Evolutionary conservation across 371 early-diverging fungal genomes (phyloP).

Genomic region (Mucor saturninus): DNA sequence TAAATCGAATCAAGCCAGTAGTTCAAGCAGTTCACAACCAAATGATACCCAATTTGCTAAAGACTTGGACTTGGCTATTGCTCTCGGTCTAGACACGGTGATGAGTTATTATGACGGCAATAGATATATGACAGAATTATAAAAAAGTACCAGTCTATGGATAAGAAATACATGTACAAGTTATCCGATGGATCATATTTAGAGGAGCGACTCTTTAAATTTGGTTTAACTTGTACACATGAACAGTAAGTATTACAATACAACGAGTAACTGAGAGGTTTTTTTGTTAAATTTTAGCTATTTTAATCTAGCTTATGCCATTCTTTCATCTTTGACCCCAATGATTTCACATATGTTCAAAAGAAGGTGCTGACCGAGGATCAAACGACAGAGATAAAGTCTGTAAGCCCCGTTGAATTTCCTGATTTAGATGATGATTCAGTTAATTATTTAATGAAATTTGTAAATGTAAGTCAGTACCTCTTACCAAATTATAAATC

Average conservation of each 20-base stretch:
- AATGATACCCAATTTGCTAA: slow-evolving; percentile 13
- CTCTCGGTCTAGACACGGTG: slow-evolving; percentile 11
- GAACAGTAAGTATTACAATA: slow-evolving; percentile 12
- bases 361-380: slow-evolving; percentile 7
- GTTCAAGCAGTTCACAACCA: slow-evolving; percentile 7
- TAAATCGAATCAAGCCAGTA: slow-evolving; percentile 13
- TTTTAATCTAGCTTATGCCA: slow-evolving; percentile 1
- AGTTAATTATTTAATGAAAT: slow-evolving; percentile 1
- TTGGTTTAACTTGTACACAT: slow-evolving; percentile 14
- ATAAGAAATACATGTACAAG: slow-evolving; percentile 15
- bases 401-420: background rate
- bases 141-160: slow-evolving; percentile 15
- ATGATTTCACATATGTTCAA: slow-evolving; percentile 1
- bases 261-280: slow-evolving; percentile 12
- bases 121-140: slow-evolving; percentile 14
- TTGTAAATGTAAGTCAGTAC: slow-evolving; percentile 2
- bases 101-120: slow-evolving; percentile 15
- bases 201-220: slow-evolving; percentile 16
- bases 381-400: background rate
- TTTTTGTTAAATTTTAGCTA: background rate
- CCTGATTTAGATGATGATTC: slow-evolving; percentile 1
- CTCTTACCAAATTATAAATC: background rate
- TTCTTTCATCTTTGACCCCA: slow-evolving; percentile 4
- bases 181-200: slow-evolving; percentile 16
- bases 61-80: slow-evolving; percentile 13